Conservation (phyloP, 2,329 filamentous ascomycete species). For the Monilinia fructicola region DNA sequence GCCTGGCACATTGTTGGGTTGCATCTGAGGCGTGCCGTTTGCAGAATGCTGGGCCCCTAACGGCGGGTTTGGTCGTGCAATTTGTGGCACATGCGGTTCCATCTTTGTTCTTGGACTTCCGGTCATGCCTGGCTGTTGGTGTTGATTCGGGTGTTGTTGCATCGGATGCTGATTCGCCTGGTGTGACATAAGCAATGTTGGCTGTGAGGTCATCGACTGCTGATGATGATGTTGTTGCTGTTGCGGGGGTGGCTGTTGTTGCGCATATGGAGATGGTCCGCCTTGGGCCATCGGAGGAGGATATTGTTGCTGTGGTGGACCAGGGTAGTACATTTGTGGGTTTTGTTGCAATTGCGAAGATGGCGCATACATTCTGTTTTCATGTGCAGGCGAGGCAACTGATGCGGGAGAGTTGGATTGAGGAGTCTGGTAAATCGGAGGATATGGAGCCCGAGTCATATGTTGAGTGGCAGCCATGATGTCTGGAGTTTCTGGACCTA, state of each 20-base stretch:
- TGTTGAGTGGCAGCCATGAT: constrained; percentile 66
- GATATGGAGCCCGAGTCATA: constrained; percentile 74
- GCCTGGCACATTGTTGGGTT: constrained; percentile 44
- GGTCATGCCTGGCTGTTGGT: constrained; percentile 58
- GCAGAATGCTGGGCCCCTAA: constrained; percentile 46
- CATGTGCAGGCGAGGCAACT: constrained; percentile 87
- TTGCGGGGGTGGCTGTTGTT: constrained; percentile 52
- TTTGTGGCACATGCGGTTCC: constrained; percentile 60
- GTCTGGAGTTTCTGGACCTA: constrained; percentile 55
- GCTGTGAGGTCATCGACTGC: constrained; percentile 62
- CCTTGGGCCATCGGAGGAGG: constrained; percentile 64
- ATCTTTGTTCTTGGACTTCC: constrained; percentile 64
- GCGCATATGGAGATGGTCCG: constrained; percentile 57
- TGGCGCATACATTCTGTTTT: constrained; percentile 84
- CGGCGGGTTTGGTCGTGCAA: constrained; percentile 58
- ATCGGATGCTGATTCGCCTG: constrained; percentile 55
- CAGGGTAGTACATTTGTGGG: constrained; percentile 69
- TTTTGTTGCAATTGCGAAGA: constrained; percentile 77
- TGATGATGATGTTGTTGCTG: constrained; percentile 43
- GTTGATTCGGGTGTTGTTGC: constrained; percentile 56
- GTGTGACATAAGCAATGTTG: constrained; percentile 67
- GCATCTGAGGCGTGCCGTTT: constrained; percentile 46
- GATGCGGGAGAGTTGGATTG: constrained; percentile 94
- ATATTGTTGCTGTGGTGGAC: constrained; percentile 58
- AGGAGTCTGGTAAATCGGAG: constrained; percentile 87